Evolutionary conservation across 2,329 filamentous ascomycete genomes (phyloP), one percentile per base, ranked within the genome.

Genomic region (Aureobasidium zeae): DNA sequence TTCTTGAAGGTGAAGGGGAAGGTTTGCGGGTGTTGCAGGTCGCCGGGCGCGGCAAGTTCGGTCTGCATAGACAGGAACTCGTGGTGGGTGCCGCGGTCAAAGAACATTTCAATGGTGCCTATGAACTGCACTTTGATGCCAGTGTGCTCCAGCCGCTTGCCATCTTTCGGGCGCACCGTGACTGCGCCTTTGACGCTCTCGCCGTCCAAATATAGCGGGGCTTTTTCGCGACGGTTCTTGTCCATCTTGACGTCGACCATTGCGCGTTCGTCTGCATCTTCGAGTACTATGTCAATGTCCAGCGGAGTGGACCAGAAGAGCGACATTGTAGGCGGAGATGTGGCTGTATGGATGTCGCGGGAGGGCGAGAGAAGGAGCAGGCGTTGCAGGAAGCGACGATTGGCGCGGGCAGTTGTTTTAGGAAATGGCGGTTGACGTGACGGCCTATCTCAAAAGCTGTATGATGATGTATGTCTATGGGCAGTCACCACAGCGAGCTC

Each of bases 1-100:
- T 96, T 98, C 67, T 96, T 96, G 78, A 98, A 98, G 71, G 95
- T 94, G 77, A 98, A 98, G 54, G 94, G 86, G 65, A 94, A 95
- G 36, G 88, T 95, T 70, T 98, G 91, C 31, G 91, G 91, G 67
- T 98, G 93, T 63, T 96, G 91, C 46, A 98, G 83, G 71, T 98
- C 91, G 64, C 91, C 91, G 2, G 91, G 91, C 13, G 91, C 88
- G 13, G 91, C 91, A 29, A 98, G 80, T 68, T 98, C 91, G 67
- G 96, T 93, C 56, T 91, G 89, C 20, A 96, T 78, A 25, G 87
- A 94, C 48, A 98, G 82, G 67, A 98, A 98, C 68, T 98, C 91
- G 73, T 98, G 94, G 70, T 96, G 91, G 64, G 95, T 98, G 57
- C 89, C 89, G 60, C 91, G 86, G 65, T 98, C 91, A 66, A 94